Evolutionary conservation across 495 filamentous ascomycete genomes (phyloP).

Genomic region (Xylaria intraflava): DNA sequence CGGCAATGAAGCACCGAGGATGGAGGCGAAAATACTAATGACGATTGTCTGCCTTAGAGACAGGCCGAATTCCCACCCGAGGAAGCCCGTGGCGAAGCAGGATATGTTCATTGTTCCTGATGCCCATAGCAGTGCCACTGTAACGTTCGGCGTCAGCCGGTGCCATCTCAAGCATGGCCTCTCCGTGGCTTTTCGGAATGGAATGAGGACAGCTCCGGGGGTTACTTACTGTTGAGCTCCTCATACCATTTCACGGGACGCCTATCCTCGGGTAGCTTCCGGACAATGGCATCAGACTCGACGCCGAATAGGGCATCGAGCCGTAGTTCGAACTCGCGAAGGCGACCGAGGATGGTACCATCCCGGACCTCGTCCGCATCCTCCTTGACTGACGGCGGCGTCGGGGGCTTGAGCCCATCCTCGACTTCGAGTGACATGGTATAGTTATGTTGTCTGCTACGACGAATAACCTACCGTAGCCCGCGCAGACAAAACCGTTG

Average conservation of each 20-base stretch:
- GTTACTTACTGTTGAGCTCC: slow-evolving; percentile 3
- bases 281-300: slow-evolving; percentile 46
- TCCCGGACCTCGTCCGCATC: neutral
- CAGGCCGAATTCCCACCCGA: slow-evolving; percentile 45
- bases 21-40: slow-evolving; percentile 43
- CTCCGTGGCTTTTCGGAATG: neutral
- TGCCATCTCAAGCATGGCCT: neutral
- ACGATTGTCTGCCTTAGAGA: slow-evolving; percentile 45
- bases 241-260: slow-evolving; percentile 26
- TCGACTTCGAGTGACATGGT: neutral
- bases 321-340: slow-evolving; percentile 41
- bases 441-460: neutral
- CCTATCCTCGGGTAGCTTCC: slow-evolving; percentile 44
- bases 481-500: neutral
- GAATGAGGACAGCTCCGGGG: neutral
- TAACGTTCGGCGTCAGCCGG: neutral
- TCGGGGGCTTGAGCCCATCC: neutral
- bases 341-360: slow-evolving; percentile 22
- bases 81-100: slow-evolving; percentile 46
- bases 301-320: slow-evolving; percentile 49
- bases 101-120: slow-evolving; percentile 50
- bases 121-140: slow-evolving; percentile 36
- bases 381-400: neutral
- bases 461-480: neutral
- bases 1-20: slow-evolving; percentile 42